Conservation (phyloP, 2,329 filamentous ascomycete species). For the Madurella fahalii region DNA sequence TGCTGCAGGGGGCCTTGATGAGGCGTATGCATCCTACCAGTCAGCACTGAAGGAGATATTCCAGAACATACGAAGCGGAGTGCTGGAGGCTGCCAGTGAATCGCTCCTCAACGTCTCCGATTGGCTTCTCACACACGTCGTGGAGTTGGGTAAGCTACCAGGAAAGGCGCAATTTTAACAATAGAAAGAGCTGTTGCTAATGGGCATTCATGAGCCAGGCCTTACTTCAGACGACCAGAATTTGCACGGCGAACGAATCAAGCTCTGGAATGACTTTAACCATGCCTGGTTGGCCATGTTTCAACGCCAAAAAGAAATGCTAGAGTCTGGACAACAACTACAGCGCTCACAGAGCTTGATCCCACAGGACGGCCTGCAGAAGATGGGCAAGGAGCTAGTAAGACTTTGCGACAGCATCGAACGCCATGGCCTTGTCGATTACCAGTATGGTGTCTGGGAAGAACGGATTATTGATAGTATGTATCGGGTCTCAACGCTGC, state of each 20-base stretch:
- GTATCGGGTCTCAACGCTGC: slow-evolving; percentile 33
- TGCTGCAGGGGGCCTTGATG: slow-evolving; percentile 55
- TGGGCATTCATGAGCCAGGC: slow-evolving; percentile 45
- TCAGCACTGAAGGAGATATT: slow-evolving; percentile 63
- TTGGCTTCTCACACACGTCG: slow-evolving; percentile 54
- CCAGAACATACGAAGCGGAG: slow-evolving; percentile 58
- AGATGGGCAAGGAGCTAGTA: slow-evolving; percentile 78
- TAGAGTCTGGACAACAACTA: slow-evolving; percentile 55
- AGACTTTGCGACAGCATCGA: slow-evolving; percentile 82
- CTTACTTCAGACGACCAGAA: slow-evolving; percentile 78
- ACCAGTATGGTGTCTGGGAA: slow-evolving; percentile 95
- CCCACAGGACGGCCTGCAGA: slow-evolving; percentile 63
- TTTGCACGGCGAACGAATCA: slow-evolving; percentile 70
- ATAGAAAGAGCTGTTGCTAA: not conserved
- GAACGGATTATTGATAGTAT: slow-evolving; percentile 82
- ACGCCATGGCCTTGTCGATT: slow-evolving; percentile 90
- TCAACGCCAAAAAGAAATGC: slow-evolving; percentile 77
- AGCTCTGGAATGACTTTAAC: slow-evolving; percentile 93
- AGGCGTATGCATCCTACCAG: slow-evolving; percentile 65
- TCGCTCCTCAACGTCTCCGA: slow-evolving; percentile 50
- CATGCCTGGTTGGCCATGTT: slow-evolving; percentile 81
- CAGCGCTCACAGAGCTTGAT: slow-evolving; percentile 61
- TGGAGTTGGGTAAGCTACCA: slow-evolving; percentile 49
- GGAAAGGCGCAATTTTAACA: slow-evolving; percentile 1
- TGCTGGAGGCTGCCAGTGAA: slow-evolving; percentile 48